These are phyloP conservation scores for Saussurea involucrata DNA, from an alignment of 129 eudicot species.

Conservation along the genomic window DNA sequence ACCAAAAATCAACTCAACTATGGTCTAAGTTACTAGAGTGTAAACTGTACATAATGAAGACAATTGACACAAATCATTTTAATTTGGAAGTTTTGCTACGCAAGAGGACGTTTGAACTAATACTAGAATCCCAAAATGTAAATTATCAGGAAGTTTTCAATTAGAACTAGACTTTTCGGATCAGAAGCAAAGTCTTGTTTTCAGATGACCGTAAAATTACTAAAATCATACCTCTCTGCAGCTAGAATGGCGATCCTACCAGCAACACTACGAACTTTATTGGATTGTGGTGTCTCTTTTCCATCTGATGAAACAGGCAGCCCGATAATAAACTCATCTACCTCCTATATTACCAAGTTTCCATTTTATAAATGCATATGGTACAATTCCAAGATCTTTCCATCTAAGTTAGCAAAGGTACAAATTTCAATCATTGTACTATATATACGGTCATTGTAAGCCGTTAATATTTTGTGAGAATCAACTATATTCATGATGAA, in stretches of 20 bases:
- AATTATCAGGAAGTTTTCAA: background rate
- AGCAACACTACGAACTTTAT: conserved; percentile 87
- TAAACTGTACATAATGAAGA: background rate
- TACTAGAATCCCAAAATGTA: background rate
- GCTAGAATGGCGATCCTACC: conserved; percentile 84
- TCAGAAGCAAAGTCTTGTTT: background rate
- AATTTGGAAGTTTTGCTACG: background rate
- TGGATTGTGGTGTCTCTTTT: conserved; percentile 80
- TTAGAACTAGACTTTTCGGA: background rate
- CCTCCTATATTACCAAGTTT: conserved; percentile 54
- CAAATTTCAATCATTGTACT: no score
- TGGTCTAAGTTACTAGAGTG: no score
- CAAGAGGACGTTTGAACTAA: background rate
- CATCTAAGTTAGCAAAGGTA: background rate
- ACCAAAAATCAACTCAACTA: no score
- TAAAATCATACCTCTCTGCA: conserved; percentile 67
- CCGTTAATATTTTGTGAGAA: no score
- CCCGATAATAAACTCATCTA: conserved; percentile 89
- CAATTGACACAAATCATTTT: background rate
- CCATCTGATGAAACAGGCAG: conserved; percentile 70
- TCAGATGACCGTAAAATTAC: background rate
- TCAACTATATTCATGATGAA: no score
- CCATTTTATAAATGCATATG: background rate
- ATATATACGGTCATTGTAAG: no score
- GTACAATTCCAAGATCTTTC: background rate